Evolutionary conservation across 768 basidiomycete genomes (phyloP), one percentile per base, ranked within the genome.

Genomic region (Boletus bicolor): DNA sequence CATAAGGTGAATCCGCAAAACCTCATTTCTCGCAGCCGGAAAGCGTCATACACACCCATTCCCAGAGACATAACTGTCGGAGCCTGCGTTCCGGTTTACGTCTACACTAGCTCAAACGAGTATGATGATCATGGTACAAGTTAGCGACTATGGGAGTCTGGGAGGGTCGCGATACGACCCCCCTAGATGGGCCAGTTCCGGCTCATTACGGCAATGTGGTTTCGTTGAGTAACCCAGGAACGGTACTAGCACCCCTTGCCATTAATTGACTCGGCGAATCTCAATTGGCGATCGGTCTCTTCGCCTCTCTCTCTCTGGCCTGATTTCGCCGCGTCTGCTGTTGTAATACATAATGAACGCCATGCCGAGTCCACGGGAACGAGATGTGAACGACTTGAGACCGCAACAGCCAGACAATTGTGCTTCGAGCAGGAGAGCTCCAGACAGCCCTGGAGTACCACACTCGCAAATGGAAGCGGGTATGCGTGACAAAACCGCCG

Each of bases 171-270:
- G 41, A 41, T 47, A 45, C 38, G 45, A 50, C 50, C 45, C 46
- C 37, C 48, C 26, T 53, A 24, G 21, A 24, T 24, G 62, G 46
- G 21, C 38, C 41, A 35, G 26, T 49, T 53, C 28, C 63, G 56
- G 44, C 58, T 59, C 57, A 43, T 72, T 70, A 72, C 66, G 68
- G 70, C 56, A 68, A 53, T 44, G 45, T 54, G 55, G 52, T 44
- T 56, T 55, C 53, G 47, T 50, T 50, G 44, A 38, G 44, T 44
- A 58, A 28, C 62, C 58, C 65, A 70, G 62, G 62, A 59, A 55
- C 62, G 7, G 28, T 30, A 30, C 32, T 32, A 10, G 36, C 44
- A 19, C 12, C 30, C 49, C 43, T 49, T 34, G 32, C 42, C 32
- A 21, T n/a, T 19, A 19, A 19, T 19, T 35, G 24, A 36, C 49